Evolutionary conservation across 352 stramenopile species (phyloP).

Genomic region (Phytopythium montanum): DNA sequence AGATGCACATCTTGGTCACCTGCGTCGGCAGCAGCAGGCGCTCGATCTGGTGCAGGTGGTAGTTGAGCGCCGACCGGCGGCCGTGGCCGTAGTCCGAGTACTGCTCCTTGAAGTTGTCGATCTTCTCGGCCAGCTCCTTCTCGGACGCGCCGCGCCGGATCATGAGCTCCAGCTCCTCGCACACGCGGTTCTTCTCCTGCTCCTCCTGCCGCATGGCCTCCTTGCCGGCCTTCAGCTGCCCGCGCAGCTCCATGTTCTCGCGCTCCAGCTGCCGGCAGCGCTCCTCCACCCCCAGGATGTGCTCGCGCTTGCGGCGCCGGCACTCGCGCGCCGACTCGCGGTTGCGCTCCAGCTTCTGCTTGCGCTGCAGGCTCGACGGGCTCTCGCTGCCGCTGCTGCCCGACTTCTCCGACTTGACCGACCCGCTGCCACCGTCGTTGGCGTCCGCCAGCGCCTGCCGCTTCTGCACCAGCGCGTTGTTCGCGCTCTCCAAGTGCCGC

Average conservation of each 20-base stretch:
- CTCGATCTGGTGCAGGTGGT: conserved; percentile 93
- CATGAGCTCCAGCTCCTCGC: conserved; percentile 80
- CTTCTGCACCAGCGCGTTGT: conserved; percentile 65
- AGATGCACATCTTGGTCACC: conserved; percentile 94
- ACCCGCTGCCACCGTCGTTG: conserved; percentile 9
- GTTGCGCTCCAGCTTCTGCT: conserved; percentile 91
- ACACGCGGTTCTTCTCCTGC: conserved; percentile 84
- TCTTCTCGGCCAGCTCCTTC: conserved; percentile 91
- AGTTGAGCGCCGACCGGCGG: conserved; percentile 80
- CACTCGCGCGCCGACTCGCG: conserved; percentile 89
- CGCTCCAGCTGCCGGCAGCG: conserved; percentile 78
- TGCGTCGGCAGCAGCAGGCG: conserved; percentile 92
- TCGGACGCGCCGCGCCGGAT: conserved; percentile 76
- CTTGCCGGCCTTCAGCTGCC: conserved; percentile 86
- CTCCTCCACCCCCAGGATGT: conserved; percentile 79
- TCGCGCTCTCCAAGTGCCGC: conserved; percentile 69
- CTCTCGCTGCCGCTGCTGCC: conserved; percentile 56
- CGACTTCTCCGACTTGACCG: conserved; percentile 52
- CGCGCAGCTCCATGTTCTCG: conserved; percentile 91
- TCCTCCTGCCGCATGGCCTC: conserved; percentile 85
- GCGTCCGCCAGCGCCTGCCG: conserved; percentile 28
- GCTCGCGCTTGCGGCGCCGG: conserved; percentile 83
- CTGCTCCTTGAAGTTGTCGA: conserved; percentile 94
- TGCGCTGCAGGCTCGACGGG: conserved; percentile 55
- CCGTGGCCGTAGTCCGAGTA: conserved; percentile 91